Percentiles rank a stretch among this genome's conserved stretches.
Evolutionary conservation across 2,329 filamentous ascomycete species (phyloP).

Genomic region (Tolypocladium paradoxum): DNA sequence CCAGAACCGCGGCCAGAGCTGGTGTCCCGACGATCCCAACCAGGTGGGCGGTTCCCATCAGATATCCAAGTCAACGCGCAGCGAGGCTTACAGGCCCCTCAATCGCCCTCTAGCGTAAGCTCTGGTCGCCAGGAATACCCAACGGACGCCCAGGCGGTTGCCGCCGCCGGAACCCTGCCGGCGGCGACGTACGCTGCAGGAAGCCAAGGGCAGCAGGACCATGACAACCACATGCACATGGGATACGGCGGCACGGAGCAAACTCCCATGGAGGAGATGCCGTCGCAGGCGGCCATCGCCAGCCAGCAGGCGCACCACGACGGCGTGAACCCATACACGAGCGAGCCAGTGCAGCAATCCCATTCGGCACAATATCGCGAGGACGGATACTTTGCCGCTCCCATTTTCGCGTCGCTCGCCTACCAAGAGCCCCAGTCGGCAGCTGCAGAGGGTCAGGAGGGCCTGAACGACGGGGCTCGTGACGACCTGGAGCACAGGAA

Average conservation of each 20-base stretch:
- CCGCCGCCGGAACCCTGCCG: conserved; percentile 45
- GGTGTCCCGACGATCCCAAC: conserved; percentile 59
- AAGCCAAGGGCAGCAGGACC: conserved; percentile 20
- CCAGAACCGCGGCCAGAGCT: conserved; percentile 38
- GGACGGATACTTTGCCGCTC: conserved; percentile 9
- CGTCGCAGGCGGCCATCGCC: conserved; percentile 39
- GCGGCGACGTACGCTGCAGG: conserved; percentile 15
- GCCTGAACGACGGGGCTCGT: not conserved
- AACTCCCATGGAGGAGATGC: conserved; percentile 35
- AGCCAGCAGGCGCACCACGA: conserved; percentile 40
- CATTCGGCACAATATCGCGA: conserved; percentile 7
- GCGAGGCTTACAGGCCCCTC: conserved; percentile 69
- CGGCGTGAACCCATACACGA: conserved; percentile 47
- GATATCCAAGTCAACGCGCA: conserved; percentile 73
- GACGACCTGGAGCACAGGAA: not conserved
- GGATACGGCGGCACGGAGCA: conserved; percentile 36
- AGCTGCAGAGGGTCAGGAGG: not conserved
- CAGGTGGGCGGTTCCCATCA: conserved; percentile 94
- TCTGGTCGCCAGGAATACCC: conserved; percentile 42
- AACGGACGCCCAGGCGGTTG: conserved; percentile 47
- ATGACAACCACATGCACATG: conserved; percentile 12
- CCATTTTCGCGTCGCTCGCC: conserved; percentile 8
- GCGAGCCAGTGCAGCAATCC: conserved; percentile 25
- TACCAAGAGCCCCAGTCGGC: conserved; percentile 5
- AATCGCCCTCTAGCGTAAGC: conserved; percentile 73